Evolutionary conservation across 2,329 filamentous ascomycete genomes (phyloP), one percentile per base, ranked within the genome.

Genomic region (Westerdykella aurantiaca): DNA sequence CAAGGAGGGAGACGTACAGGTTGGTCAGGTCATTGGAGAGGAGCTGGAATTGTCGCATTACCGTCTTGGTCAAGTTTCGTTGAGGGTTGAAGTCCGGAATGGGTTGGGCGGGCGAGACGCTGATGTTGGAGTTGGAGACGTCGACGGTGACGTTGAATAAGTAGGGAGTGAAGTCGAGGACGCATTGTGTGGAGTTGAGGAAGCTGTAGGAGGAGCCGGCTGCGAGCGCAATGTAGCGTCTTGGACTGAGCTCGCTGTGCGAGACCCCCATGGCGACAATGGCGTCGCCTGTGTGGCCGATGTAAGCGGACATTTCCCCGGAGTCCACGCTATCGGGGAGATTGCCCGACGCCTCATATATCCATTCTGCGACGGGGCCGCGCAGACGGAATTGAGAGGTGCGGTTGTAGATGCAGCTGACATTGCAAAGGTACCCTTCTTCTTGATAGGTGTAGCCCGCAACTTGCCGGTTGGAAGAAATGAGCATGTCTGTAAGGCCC

Each of bases 11-110:
- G 16, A 62, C 57, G 48, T 68, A 66, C 2, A 69, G 38, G 34
- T 62, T 70, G 2, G 61, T 69, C 44, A 66, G 51, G 44, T 67
- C 64, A 38, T 67, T 68, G 5, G 66, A 59, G 16, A 67, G 58
- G n/a, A 63, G 47, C 43, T 66, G 57, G 35, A 68, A 63, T 34
- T 68, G 58, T 3, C 63, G 58, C 4, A 67, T 53, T 0, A 58
- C 39, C 0, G 58, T 58, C 22, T 47, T 45, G 2, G 61, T 63
- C 10, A 66, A 42, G 48, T 62, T 63, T 21, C 63, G 51, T 33
- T 56, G 41, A 0, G 62, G 58, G 6, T 64, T 55, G 43, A 64
- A 58, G 43, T 61, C 59, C 7, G 37, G 44, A 16, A 56, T 44
- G 2, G 42, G 25, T 2, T 22, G 21, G 4, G 39, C 31, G 9